Evolutionary conservation across 495 filamentous ascomycete genomes (phyloP).

Genomic region (Aspergillus hancockii): DNA sequence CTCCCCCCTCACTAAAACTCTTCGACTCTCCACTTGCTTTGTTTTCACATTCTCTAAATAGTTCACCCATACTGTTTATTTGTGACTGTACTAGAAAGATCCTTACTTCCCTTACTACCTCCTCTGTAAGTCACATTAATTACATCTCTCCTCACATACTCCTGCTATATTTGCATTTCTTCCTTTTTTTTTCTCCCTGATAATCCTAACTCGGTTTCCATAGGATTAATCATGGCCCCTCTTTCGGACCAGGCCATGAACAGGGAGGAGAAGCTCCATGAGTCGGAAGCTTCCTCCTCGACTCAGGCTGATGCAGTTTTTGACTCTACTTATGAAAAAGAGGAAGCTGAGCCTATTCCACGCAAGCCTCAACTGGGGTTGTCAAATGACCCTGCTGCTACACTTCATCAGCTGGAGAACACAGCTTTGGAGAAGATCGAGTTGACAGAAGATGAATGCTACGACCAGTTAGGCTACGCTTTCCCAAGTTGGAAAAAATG

Average conservation of each 20-base stretch:
- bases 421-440: conserved; percentile 37
- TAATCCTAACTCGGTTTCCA: not conserved
- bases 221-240: conserved; percentile 15
- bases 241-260: conserved; percentile 23
- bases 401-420: conserved; percentile 31
- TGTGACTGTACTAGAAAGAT: not conserved
- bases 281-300: conserved; percentile 39
- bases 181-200: conserved; percentile 13
- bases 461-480: conserved; percentile 55
- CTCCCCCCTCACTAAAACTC: conserved; percentile 7
- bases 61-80: not conserved
- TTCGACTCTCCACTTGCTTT: conserved; percentile 11
- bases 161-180: conserved; percentile 8
- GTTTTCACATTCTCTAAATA: not conserved
- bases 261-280: conserved; percentile 30
- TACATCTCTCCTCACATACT: conserved; percentile 14
- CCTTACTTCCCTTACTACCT: not conserved
- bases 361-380: conserved; percentile 14
- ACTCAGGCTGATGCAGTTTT: conserved; percentile 34
- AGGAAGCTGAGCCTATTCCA: conserved; percentile 12
- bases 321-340: conserved; percentile 30
- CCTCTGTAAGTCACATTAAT: conserved; percentile 11
- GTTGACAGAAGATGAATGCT: conserved; percentile 58
- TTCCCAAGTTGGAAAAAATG: conserved; percentile 57
- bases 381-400: conserved; percentile 14